phyloP scores from a whole-genome alignment of 768 basidiomycete species.

The Coprinopsis marcescibilis region DNA sequence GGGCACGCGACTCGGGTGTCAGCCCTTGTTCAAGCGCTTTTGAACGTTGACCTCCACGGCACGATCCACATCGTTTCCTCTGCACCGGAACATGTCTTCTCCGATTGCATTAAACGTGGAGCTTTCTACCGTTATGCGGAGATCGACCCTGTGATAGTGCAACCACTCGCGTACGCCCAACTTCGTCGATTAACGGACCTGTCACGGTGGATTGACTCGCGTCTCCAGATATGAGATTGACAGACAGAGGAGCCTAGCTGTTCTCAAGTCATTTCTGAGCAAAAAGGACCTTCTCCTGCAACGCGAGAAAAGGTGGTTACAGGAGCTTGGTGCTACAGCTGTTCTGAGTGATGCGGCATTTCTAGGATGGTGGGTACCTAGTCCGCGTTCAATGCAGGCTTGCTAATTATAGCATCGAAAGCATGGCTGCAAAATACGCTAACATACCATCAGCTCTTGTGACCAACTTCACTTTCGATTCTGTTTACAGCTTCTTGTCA shows the following conservation, averaged over 20 bases:
- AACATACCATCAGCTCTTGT: slow-evolving; percentile 67
- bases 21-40: slow-evolving; percentile 59
- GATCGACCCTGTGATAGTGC: slow-evolving; percentile 76
- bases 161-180: slow-evolving; percentile 64
- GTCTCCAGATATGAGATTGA: slow-evolving; percentile 68
- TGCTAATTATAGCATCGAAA: slow-evolving; percentile 19
- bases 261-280: slow-evolving; percentile 51
- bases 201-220: too few species aligned
- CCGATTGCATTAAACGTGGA: slow-evolving; percentile 55
- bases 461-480: slow-evolving; percentile 84
- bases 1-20: slow-evolving; percentile 84
- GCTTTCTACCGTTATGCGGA: slow-evolving; percentile 65
- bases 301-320: slow-evolving; percentile 56
- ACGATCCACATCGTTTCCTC: slow-evolving; percentile 65
- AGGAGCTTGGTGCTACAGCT: slow-evolving; percentile 41
- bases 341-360: slow-evolving; percentile 78
- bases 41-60: slow-evolving; percentile 33
- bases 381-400: background rate
- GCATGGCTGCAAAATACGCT: slow-evolving; percentile 59
- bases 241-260: slow-evolving; percentile 60
- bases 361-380: slow-evolving; percentile 56
- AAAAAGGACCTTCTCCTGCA: slow-evolving; percentile 49
- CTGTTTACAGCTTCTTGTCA: slow-evolving; percentile 73
- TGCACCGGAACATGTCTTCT: slow-evolving; percentile 67
- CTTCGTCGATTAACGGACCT: background rate